These are phyloP conservation scores for Bolboschoenus planiculmis DNA, from an alignment of 176 grass and related monocot species.

Conservation along the genomic window DNA sequence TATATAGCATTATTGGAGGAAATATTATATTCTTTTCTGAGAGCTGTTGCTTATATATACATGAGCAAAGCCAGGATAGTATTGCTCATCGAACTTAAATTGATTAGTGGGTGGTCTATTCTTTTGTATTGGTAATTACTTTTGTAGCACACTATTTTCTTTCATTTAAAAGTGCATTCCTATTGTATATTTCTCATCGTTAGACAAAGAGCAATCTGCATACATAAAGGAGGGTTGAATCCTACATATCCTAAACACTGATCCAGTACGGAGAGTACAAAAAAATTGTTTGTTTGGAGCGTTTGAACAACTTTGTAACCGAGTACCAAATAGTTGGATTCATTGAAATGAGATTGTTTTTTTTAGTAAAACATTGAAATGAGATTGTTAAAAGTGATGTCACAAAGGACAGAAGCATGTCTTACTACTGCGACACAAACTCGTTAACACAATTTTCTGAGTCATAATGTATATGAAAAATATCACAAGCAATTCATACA, in stretches of 20 bases:
- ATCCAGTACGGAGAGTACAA: no score
- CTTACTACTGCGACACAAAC: no score
- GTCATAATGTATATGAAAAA: no score
- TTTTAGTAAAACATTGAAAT: no score
- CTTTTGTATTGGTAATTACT: slow-evolving; percentile 17
- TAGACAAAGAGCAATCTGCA: neutral
- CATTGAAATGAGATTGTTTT: no score
- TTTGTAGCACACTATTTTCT: slow-evolving; percentile 9
- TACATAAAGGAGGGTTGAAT: neutral
- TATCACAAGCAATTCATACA: no score
- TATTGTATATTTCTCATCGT: neutral
- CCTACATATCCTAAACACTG: neutral
- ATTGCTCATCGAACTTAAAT: neutral
- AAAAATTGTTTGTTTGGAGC: no score
- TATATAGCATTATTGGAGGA: neutral
- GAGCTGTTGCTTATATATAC: neutral
- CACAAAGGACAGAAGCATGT: no score
- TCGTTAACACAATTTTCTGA: no score
- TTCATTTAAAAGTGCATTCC: neutral
- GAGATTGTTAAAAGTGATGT: no score
- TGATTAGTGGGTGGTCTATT: slow-evolving; percentile 13
- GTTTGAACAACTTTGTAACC: no score
- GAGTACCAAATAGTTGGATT: no score
- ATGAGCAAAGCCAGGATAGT: neutral
- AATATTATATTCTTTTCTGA: slow-evolving; percentile 11